These are phyloP conservation scores for Cucurbita ficifolia DNA, from an alignment of 306 rosid species.

Conservation along the genomic window DNA sequence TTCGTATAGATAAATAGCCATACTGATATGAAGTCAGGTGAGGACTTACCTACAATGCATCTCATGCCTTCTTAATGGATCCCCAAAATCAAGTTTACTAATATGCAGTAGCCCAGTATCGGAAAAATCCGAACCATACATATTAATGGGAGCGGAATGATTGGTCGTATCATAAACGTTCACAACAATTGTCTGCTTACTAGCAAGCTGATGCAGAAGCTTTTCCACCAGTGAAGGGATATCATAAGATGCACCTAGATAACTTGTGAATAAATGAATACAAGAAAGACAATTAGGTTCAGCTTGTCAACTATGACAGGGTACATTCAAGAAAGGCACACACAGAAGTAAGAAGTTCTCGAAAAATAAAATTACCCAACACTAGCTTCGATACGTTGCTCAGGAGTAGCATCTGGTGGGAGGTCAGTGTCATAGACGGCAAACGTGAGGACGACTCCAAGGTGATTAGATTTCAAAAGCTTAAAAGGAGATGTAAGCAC, in stretches of 20 bases:
- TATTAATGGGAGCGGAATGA: conserved; percentile 53
- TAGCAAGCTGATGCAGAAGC: conserved; percentile 96
- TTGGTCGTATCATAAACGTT: conserved; percentile 86
- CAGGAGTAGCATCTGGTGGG: conserved; percentile 53
- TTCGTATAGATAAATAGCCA: background rate
- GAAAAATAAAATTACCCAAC: conserved; percentile 53
- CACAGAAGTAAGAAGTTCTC: background rate
- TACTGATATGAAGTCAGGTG: background rate
- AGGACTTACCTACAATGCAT: conserved; percentile 85
- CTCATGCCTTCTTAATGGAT: conserved; percentile 89
- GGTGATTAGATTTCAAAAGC: conserved; percentile 75
- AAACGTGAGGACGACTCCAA: conserved; percentile 91
- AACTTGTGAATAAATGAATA: conserved; percentile 27
- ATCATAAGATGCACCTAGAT: conserved; percentile 92
- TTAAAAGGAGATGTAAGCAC: conserved; percentile 93
- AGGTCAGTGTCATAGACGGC: conserved; percentile 61
- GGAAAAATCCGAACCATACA: conserved; percentile 70
- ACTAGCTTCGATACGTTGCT: conserved; percentile 63
- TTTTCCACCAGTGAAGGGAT: conserved; percentile 91
- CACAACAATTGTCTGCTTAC: conserved; percentile 93
- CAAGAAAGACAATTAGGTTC: conserved; percentile 11
- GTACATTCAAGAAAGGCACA: background rate
- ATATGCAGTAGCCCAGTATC: conserved; percentile 61
- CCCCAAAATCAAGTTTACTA: conserved; percentile 82
- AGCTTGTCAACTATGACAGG: background rate